These are phyloP conservation scores for Inga leiocalycina DNA, from an alignment of 306 rosid species.

Conservation along the genomic window DNA sequence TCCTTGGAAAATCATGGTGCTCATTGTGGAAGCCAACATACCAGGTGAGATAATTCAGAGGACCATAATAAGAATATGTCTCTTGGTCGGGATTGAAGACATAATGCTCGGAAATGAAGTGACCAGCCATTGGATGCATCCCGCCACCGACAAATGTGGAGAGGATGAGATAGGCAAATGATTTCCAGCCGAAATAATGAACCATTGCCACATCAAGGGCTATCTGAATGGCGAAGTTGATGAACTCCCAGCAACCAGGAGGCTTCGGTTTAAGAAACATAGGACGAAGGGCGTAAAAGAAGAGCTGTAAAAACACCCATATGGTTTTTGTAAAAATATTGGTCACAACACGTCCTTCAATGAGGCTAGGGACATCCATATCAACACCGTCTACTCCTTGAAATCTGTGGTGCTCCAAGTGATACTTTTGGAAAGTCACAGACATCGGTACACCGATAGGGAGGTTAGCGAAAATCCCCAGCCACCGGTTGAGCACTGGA, in stretches of 20 bases:
- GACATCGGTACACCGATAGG: slow-evolving; percentile 96
- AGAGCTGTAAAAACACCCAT: slow-evolving; percentile 87
- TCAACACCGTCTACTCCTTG: slow-evolving; percentile 95
- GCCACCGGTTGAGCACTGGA: slow-evolving; percentile 80
- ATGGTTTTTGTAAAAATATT: slow-evolving; percentile 58
- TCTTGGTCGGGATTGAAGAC: slow-evolving; percentile 86
- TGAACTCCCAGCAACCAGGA: slow-evolving; percentile 85
- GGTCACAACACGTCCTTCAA: slow-evolving; percentile 76
- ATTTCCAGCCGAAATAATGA: slow-evolving; percentile 73
- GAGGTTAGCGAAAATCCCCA: slow-evolving; percentile 90
- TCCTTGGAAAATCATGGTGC: slow-evolving; percentile 93
- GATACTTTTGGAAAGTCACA: slow-evolving; percentile 93
- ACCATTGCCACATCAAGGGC: slow-evolving; percentile 68
- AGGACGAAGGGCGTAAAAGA: slow-evolving; percentile 85
- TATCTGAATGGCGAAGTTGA: slow-evolving; percentile 68
- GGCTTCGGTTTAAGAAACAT: slow-evolving; percentile 88
- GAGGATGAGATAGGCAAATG: slow-evolving; percentile 74
- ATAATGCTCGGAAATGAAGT: slow-evolving; percentile 93
- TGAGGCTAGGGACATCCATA: slow-evolving; percentile 82
- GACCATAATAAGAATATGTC: slow-evolving; percentile 93
- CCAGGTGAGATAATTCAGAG: slow-evolving; percentile 86
- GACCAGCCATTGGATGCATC: slow-evolving; percentile 99
- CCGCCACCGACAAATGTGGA: slow-evolving; percentile 95
- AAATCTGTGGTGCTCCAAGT: slow-evolving; percentile 90
- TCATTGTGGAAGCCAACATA: slow-evolving; percentile 90